Evolutionary conservation across 148 eudicot genomes (phyloP).

Genomic region (Polygonum maritimum): DNA sequence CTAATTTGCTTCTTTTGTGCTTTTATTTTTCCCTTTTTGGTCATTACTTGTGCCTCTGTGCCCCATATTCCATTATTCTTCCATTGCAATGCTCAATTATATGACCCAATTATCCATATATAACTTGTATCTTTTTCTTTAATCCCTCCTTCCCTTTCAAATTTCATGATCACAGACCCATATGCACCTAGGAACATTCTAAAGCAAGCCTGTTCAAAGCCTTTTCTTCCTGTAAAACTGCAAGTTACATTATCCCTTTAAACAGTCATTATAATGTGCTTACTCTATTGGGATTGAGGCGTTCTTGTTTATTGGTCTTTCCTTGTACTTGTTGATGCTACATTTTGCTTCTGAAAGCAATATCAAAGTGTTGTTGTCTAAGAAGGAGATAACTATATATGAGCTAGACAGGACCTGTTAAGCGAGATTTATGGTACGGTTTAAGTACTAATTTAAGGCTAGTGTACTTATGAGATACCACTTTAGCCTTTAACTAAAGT

Average conservation of each 20-base stretch:
- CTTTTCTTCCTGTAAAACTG: not conserved
- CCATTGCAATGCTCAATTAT: not conserved
- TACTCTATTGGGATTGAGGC: not conserved
- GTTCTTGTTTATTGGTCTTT: not conserved
- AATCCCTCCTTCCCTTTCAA: constrained; percentile 15
- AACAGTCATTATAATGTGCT: not conserved
- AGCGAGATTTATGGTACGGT: not conserved
- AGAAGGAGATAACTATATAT: not conserved
- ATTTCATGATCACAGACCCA: not conserved
- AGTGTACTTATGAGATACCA: constrained; percentile 16
- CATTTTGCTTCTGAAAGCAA: not conserved
- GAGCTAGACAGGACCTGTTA: not conserved
- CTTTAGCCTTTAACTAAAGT: constrained; percentile 32
- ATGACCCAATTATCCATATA: not conserved
- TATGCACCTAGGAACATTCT: constrained; percentile 13
- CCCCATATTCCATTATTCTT: not conserved
- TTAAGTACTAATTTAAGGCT: not conserved
- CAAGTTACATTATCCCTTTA: not conserved
- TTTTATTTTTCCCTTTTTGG: constrained; percentile 52
- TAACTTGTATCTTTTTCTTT: not conserved
- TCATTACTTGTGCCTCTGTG: constrained; percentile 8
- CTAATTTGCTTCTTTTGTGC: constrained; percentile 35
- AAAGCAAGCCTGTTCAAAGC: not conserved
- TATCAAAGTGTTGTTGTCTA: not conserved
- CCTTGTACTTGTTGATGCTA: not conserved